Percentiles rank a stretch among this genome's conserved stretches.
These are phyloP conservation scores for Sabuloglossum arenarium DNA, from an alignment of 495 filamentous ascomycete species.

Conservation along the genomic window DNA sequence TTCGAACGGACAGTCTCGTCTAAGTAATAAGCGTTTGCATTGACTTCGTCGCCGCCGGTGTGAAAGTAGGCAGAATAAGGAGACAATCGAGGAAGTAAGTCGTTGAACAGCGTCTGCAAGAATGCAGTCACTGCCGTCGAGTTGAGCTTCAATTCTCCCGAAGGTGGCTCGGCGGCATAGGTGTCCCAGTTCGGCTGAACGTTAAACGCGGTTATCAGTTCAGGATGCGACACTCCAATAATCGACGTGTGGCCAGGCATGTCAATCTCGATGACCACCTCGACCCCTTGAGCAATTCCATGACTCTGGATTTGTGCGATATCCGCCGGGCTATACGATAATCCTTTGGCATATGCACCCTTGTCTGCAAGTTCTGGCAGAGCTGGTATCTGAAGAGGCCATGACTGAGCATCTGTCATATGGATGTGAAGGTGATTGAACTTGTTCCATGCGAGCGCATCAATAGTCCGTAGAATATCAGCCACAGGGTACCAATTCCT, in stretches of 20 bases:
- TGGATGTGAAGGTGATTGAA: slow-evolving; percentile 63
- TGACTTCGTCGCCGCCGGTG: slow-evolving; percentile 68
- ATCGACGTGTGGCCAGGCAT: slow-evolving; percentile 59
- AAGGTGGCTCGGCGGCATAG: slow-evolving; percentile 57
- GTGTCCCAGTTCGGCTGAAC: slow-evolving; percentile 38
- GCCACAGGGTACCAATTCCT: slow-evolving; percentile 40
- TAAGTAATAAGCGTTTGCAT: slow-evolving; percentile 47
- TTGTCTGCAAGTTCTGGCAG: slow-evolving; percentile 45
- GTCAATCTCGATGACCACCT: slow-evolving; percentile 61
- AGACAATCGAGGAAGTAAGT: slow-evolving; percentile 47
- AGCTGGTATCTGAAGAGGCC: slow-evolving; percentile 58
- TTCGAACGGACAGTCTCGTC: slow-evolving; percentile 49
- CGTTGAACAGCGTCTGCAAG: slow-evolving; percentile 42
- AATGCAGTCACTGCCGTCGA: slow-evolving; percentile 41
- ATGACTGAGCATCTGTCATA: slow-evolving; percentile 63
- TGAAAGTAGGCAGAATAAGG: slow-evolving; percentile 56
- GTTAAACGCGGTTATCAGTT: slow-evolving; percentile 53
- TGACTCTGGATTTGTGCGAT: slow-evolving; percentile 43
- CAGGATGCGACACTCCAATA: slow-evolving; percentile 41
- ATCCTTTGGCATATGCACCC: slow-evolving; percentile 40
- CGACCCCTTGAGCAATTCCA: slow-evolving; percentile 41
- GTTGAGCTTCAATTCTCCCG: slow-evolving; percentile 55
- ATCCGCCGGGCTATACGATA: slow-evolving; percentile 42
- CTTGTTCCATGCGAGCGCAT: slow-evolving; percentile 54
- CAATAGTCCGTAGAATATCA: slow-evolving; percentile 47